Percentiles rank a stretch among this genome's conserved stretches.
Evolutionary conservation across 2,329 filamentous ascomycete genomes (phyloP).

Genomic region (Aureobasidium lini): DNA sequence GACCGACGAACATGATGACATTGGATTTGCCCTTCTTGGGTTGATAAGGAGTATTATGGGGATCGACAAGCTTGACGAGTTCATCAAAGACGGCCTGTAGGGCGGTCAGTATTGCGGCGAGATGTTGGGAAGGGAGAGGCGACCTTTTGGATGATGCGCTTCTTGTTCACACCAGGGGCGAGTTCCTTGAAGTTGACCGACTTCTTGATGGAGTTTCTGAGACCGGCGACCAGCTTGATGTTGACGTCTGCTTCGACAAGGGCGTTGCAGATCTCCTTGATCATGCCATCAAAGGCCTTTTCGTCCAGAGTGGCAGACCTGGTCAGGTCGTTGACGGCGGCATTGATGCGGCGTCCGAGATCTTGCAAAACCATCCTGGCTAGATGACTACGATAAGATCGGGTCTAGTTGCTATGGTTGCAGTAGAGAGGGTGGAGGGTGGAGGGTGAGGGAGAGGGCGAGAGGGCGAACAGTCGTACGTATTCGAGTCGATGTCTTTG

Average conservation of each 20-base stretch:
- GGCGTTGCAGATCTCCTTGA: slow-evolving; percentile 95
- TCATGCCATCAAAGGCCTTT: slow-evolving; percentile 97
- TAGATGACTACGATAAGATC: slow-evolving; percentile 8
- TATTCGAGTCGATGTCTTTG: neutral
- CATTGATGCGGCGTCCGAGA: slow-evolving; percentile 95
- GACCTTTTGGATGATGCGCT: slow-evolving; percentile 86
- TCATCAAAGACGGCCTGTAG: slow-evolving; percentile 78
- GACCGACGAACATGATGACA: slow-evolving; percentile 98
- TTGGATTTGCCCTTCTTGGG: slow-evolving; percentile 94
- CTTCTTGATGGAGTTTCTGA: slow-evolving; percentile 86
- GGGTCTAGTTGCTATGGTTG: slow-evolving; percentile 7
- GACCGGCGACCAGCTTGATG: slow-evolving; percentile 79
- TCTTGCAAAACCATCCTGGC: slow-evolving; percentile 91
- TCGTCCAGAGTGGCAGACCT: slow-evolving; percentile 90
- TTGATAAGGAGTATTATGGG: slow-evolving; percentile 90
- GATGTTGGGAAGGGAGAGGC: neutral
- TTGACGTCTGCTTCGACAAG: slow-evolving; percentile 97
- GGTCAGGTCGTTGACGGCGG: slow-evolving; percentile 88
- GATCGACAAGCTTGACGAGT: slow-evolving; percentile 89
- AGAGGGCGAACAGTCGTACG: neutral
- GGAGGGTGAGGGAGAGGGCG: neutral
- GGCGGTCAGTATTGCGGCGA: slow-evolving; percentile 4
- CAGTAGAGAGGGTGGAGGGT: neutral
- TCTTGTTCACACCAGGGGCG: slow-evolving; percentile 90
- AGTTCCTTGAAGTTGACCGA: slow-evolving; percentile 94